Base-by-base conservation (phyloP, 805 yeast species). In the Torulaspora indica region DNA sequence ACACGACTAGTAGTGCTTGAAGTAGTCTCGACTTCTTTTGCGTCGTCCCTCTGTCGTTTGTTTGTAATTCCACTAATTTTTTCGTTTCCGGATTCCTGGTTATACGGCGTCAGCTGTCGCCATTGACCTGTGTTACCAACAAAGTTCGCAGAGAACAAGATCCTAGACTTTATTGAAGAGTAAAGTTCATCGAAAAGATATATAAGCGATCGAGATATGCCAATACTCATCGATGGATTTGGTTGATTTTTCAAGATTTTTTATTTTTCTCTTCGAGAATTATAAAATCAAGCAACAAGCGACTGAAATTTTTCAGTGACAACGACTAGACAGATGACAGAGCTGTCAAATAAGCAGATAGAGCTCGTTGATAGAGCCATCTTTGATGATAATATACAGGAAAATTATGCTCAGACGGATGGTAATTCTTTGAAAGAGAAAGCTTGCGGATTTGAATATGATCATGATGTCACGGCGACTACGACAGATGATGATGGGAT, bases 401-500 rank as follows among this genome's bases (percentile, higher is more conserved):
- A 40, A 4, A 27, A 41, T 22, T 5, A 14, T 25, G 17, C 29
- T 3, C 35, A 38, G 13, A 35, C 25, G 8, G 47, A 39, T 12
- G 36, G 8, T 17, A 30, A 34, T 29, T 28, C 32, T 10, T 12
- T 33, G 31, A 36, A 45, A 30, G 46, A 45, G 29, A 47, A 47
- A 34, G 13, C 8, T 17, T 39, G 17, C 5, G 38, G 28, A 4
- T 30, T 33, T n/a, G 45, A 35, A 14, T 42, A 41, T 43, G 53
- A 55, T 37, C 38, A 43, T 12, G 63, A 56, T 35, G 39, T 56
- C 15, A 44, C 47, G 15, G 53, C 58, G 7, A 38, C 42, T 5
- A 45, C 51, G 8, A 57, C 59, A 3, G 64, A 57, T n/a, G 61
- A 56, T 17, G 62, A 57, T 38, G 50, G 49, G 13, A 20, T 57